Evolutionary conservation across 352 stramenopile species (phyloP).

Genomic region (Globisporangium canariense): DNA sequence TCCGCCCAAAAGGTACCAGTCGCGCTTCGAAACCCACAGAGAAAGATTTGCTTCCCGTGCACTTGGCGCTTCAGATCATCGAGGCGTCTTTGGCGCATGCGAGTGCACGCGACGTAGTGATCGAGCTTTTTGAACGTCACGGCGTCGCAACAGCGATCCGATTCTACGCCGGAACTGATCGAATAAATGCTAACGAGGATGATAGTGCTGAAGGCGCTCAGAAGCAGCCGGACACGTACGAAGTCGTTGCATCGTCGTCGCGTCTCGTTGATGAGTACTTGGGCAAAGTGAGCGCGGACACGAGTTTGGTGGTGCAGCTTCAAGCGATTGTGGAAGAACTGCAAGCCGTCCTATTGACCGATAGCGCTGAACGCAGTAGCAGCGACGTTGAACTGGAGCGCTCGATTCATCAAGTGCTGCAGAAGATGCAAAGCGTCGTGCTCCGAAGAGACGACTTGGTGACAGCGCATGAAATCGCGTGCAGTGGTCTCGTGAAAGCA

Average conservation of each 20-base stretch:
- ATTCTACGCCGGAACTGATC: conserved; percentile 28
- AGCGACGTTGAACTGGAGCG: neutral
- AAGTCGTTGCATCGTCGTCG: conserved; percentile 27
- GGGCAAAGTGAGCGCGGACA: conserved; percentile 25
- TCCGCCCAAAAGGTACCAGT: conserved; percentile 41
- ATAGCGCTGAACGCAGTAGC: neutral
- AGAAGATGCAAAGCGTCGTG: conserved; percentile 31
- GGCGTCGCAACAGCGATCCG: conserved; percentile 52
- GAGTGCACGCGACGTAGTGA: conserved; percentile 18
- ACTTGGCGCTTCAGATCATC: conserved; percentile 49
- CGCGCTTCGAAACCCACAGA: conserved; percentile 11
- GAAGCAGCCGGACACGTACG: conserved; percentile 18
- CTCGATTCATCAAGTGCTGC: conserved; percentile 11
- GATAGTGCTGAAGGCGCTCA: neutral
- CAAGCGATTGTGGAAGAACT: conserved; percentile 29
- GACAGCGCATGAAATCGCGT: conserved; percentile 60
- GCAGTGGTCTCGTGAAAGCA: conserved; percentile 46
- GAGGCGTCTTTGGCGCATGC: conserved; percentile 31
- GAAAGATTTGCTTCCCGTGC: conserved; percentile 28
- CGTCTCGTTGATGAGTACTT: conserved; percentile 47
- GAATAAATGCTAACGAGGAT: neutral
- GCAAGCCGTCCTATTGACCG: conserved; percentile 7
- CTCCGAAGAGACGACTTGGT: conserved; percentile 28
- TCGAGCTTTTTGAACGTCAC: conserved; percentile 49
- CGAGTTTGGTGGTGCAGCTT: conserved; percentile 32